Evolutionary conservation across 2,329 filamentous ascomycete genomes (phyloP), one percentile per base, ranked within the genome.

Genomic region (Ilyonectria sp.): DNA sequence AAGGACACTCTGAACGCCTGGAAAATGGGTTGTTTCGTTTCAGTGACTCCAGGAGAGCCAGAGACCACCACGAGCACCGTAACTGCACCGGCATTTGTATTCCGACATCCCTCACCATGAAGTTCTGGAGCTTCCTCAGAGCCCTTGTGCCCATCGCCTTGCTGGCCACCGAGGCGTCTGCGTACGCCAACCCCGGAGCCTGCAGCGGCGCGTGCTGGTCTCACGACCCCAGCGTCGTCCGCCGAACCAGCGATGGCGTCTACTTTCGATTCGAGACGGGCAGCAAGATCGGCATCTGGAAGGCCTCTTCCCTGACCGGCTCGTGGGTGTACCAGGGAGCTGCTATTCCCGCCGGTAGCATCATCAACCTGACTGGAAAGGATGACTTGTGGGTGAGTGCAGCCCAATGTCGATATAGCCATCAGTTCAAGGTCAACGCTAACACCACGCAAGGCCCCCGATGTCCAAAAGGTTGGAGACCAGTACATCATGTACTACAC

Each of bases 401-500:
- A n/a, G 3, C 1, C 21, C 26, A 37, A 13, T 13, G 9, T 11
- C n/a, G n/a, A 52, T 11, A 15, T n/a, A n/a, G 4, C 4, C 3
- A 26, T 6, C 26, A 15, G 37, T n/a, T 9, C 17, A 35, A n/a
- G 4, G 47, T 17, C 58, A 46, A 3, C 56, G 33, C 47, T 52
- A 33, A 46, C 33, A 15, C 6, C 17, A 31, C 10, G 29, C 40
- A 19, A 69, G 68, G 68, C 68, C 17, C 68, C 68, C 3, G 68
- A 69, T 31, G 68, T 69, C n/a, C 64, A 64, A 35, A 79, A 86
- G 17, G 82, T 92, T n/a, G 86, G 86, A 68, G 82, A 80, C 60
- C 82, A 83, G 1, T 92, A 92, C 80, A 86, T 91, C 74, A 85
- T 93, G 19, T 92, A 90, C 84, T 92, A 92, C 79, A 82, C 86